These are phyloP conservation scores for Triticum aestivum DNA, from an alignment of 176 grass and related monocot species.

Conservation along the genomic window IWGSC_CS_RefSeq_v2.1 NC_057812.1:334927666-334928165, in stretches of 20 bases:
- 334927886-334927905: not conserved
- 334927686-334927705: not conserved
- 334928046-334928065: slow-evolving; percentile 75
- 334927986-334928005: slow-evolving; percentile 67
- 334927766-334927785: not conserved
- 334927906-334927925: not conserved
- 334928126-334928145: not conserved
- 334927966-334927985: slow-evolving; percentile 73
- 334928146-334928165: not conserved
- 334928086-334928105: slow-evolving; percentile 57
- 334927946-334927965: slow-evolving; percentile 29
- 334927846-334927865: slow-evolving; percentile 1
- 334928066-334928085: slow-evolving; percentile 89
- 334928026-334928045: slow-evolving; percentile 82
- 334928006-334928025: slow-evolving; percentile 62
- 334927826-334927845: not conserved
- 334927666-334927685: not conserved
- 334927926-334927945: not conserved
- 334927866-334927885: slow-evolving; percentile 10
- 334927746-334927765: not conserved
- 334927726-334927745: not conserved
- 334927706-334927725: not conserved
- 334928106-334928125: not conserved
- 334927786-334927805: not conserved
- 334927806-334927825: not conserved